Evolutionary conservation across 192 early-diverging fungal species (phyloP).

Genomic region (Coemansia sp.): DNA sequence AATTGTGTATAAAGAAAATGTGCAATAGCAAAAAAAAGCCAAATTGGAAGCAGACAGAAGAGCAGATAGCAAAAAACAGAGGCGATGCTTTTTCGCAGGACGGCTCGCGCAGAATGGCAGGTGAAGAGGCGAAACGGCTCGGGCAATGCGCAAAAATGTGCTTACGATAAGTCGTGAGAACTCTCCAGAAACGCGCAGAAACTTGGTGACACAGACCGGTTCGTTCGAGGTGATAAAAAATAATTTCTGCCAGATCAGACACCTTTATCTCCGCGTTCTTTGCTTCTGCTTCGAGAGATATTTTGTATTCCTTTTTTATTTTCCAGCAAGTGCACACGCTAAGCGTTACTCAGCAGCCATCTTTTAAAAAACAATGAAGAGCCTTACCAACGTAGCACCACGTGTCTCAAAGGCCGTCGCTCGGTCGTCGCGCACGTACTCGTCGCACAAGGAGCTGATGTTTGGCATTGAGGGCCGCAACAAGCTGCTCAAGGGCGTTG

Average conservation of each 20-base stretch:
- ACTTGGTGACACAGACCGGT: constrained; percentile 1
- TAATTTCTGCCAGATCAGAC: constrained; percentile 1
- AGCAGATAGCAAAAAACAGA: background rate
- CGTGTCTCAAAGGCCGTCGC: constrained; percentile 40
- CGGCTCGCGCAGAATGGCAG: background rate
- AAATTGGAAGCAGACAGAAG: background rate
- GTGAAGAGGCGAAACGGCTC: background rate
- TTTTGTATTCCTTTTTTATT: background rate
- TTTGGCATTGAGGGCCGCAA: constrained; percentile 97
- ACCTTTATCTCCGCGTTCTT: background rate
- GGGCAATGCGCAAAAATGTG: background rate
- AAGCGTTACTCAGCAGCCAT: background rate
- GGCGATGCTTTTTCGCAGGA: background rate
- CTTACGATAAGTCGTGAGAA: constrained; percentile 32
- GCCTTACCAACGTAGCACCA: constrained; percentile 49
- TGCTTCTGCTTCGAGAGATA: constrained; percentile 1
- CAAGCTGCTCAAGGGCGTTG: constrained; percentile 90
- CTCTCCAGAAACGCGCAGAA: constrained; percentile 22
- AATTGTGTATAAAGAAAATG: background rate
- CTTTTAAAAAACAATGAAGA: constrained; percentile 32
- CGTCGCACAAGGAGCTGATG: constrained; percentile 94
- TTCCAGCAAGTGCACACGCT: background rate
- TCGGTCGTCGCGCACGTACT: constrained; percentile 60
- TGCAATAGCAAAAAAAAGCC: constrained; percentile 3
- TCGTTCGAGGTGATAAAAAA: background rate